Evolutionary conservation across 805 yeast genomes (phyloP), one percentile per base, ranked within the genome.

Genomic region (Lipomyces spencermartinsiae): DNA sequence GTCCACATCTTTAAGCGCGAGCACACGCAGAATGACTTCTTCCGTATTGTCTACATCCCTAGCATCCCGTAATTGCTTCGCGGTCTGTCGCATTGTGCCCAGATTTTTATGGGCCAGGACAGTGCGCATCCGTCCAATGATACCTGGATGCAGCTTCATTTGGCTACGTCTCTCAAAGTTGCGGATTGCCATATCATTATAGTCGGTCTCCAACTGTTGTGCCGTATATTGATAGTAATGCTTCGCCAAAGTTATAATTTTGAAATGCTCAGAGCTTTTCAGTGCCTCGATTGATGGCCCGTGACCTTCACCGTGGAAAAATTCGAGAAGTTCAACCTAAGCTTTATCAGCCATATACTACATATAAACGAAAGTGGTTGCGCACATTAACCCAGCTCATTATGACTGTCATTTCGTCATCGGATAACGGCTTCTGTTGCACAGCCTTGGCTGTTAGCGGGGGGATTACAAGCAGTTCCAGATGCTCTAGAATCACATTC

Each of bases 251-350:
- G 51, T 39, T 19, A 69, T 64, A 6, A 43, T 43, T 29, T 61
- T 49, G 58, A 31, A 69, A 19, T 46, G 61, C 29, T 68, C 72
- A 4, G 51, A 43, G 16, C 39, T 85, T 69, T 87, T 88, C 73
- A 92, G 79, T 7, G 84, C 85, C 68, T 84, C 86, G 37, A 91
- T 72, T 0, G 92, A 84, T 0, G 95, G 95, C 0, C 97, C 97
- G 43, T 88, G 89, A 0, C 97, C 97, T 58, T 85, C 88, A 74
- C 90, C 88, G 76, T 92, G 87, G 79, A 92, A 92, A 75, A 91
- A 92, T 67, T 88, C 93, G 59, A 84, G 76, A 63, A 92, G 84
- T n/a, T 90, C 49, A 16, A 43, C 9, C 49, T 43, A 16, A 12
- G 29, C n/a, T 43, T 8, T 8, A 43, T 43, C 49, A 43, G 49